Evolutionary conservation across 305 asterid genomes (phyloP), one percentile per base, ranked within the genome.

Genomic region (Fraxinus angustifolia): DNA sequence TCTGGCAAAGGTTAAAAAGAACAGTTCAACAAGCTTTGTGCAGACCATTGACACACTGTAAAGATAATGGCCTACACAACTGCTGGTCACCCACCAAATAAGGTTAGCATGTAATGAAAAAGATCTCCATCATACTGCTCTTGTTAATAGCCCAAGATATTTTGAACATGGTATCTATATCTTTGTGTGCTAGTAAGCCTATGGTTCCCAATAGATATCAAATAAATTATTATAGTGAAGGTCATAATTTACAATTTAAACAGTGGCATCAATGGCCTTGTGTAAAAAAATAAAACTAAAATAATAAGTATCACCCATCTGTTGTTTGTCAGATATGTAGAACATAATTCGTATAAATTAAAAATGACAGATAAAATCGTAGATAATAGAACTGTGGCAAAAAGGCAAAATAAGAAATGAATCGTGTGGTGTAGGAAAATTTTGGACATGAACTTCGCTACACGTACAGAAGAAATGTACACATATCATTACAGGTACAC

Each of bases 1-100:
- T 30, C 33, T 14, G 33, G 73, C 33, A 53, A 79, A 65, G 62
- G 75, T 17, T 45, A 70, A 30, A 68, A 75, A 74, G 60, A 71
- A 73, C 42, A 68, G 40, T 17, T 53, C 34, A 21, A 78, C 71
- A 28, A 75, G 81, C 14, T 70, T 38, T 79, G 75, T 10, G 73
- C 45, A 65, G 67, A 78, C 79, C 26, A 58, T n/a, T 10, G 53
- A 82, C 31, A 31, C 65, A 71, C 76, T 40, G 50, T 4, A 14
- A 48, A 50, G 21, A 50, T 50, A 10, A 40, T 10, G 48, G 48
- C 48, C 48, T 40, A 40, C 48, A 40, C 48, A 40, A 40, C 80
- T 23, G 34, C 23, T 28, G 77, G 60, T 50, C 21, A 0, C 7
- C 19, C 60, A 50, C 60, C 60, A 50, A 50, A 50, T 30, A 50